Base-by-base conservation (phyloP, 2,329 filamentous ascomycete species). In the Cladosporium sp. region DNA sequence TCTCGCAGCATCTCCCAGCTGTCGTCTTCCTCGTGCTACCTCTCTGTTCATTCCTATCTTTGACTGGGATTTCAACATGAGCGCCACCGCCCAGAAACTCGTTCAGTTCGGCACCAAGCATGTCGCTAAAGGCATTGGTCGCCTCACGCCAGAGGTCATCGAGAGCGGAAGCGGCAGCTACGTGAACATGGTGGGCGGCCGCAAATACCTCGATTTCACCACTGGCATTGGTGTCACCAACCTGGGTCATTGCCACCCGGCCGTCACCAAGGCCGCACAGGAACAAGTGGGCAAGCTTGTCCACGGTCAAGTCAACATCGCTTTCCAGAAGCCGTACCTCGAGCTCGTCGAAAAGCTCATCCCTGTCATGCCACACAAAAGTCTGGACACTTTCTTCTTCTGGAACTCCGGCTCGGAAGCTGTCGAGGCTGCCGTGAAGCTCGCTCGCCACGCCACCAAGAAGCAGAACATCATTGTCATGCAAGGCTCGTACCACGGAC, bases 401-500 rank as follows among this genome's bases (percentile, higher is more conserved):
- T 82, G 85, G 64, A 83, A 81, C 70, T 88, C 85, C 63, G 88
- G 87, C 84, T 75, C 64, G 53, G 89, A 91, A 73, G 88, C 88
- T 14, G 84, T 86, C 67, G 89, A 91, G 71, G 86, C 86, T 1
- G 84, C 88, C 3, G 76, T 89, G 66, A 91, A 91, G 70, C 76
- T 90, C 10, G 81, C 86, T 14, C 78, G 84, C 2, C 88, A 91
- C 73, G 78, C 84, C 18, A 86, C 88, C 73, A 79, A 84, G 23
- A 69, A 76, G 4, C 76, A 77, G 0, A 80, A 82, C 56, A 89
- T 88, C 74, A 89, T 92, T 68, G 80, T 86, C 11, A 83, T 89
- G 11, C 76, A 84, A 30, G 80, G 85, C n/a, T 88, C 85, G 1
- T 92, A 90, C 70, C 89, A 92, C 70, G 89, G 89, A 5, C 86